Evolutionary conservation across 1,139 yeast genomes (phyloP).

Genomic region (Lodderomyces parapsilosis): DNA sequence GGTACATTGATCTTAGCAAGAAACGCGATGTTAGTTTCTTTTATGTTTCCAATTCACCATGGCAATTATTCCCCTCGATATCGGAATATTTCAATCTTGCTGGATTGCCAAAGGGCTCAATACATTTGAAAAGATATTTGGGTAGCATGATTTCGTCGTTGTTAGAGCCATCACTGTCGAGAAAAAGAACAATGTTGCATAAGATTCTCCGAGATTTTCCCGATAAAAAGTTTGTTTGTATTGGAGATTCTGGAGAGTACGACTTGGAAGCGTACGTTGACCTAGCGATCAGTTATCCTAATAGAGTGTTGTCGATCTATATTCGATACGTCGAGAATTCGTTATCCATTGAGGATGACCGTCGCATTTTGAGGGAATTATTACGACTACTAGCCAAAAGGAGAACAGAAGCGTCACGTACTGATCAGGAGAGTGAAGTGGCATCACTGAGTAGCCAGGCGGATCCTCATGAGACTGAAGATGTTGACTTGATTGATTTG

Average conservation of each 20-base stretch:
- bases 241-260: conserved; percentile 96
- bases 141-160: conserved; percentile 79
- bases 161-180: conserved; percentile 82
- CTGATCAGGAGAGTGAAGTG: background rate
- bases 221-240: conserved; percentile 67
- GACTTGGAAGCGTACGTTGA: conserved; percentile 90
- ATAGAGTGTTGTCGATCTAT: conserved; percentile 68
- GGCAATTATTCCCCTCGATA: conserved; percentile 76
- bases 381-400: conserved; percentile 16
- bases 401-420: conserved; percentile 8
- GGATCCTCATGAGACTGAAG: conserved; percentile 16
- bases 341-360: conserved; percentile 54
- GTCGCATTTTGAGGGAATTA: conserved; percentile 33
- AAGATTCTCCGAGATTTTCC: conserved; percentile 77
- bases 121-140: conserved; percentile 82
- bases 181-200: conserved; percentile 66
- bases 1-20: conserved; percentile 53
- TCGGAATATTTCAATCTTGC: conserved; percentile 54
- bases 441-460: background rate
- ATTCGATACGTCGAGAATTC: conserved; percentile 77
- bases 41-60: conserved; percentile 94
- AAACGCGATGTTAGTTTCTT: conserved; percentile 58
- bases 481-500: conserved; percentile 38
- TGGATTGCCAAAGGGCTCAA: conserved; percentile 69
- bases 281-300: conserved; percentile 60